These are phyloP conservation scores for Cryphonectria nitschkei DNA, from an alignment of 2,329 filamentous ascomycete species.

Conservation along the genomic window DNA sequence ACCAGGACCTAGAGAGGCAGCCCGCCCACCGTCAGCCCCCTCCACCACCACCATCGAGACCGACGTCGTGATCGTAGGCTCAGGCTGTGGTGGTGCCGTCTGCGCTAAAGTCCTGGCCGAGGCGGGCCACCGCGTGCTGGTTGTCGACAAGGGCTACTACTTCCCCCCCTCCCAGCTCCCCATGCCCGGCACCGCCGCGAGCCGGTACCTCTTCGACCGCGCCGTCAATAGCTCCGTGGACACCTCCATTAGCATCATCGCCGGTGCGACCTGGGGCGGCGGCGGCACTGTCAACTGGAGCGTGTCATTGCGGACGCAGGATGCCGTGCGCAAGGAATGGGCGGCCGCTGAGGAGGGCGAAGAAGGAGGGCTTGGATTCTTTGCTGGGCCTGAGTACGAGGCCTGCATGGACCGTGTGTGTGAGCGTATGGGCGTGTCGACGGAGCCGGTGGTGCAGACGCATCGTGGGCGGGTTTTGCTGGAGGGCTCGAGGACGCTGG, in stretches of 20 bases:
- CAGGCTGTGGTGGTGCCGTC: constrained; percentile 83
- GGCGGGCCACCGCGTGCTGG: constrained; percentile 73
- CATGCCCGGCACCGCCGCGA: constrained; percentile 65
- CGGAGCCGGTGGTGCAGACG: constrained; percentile 71
- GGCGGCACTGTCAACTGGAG: constrained; percentile 87
- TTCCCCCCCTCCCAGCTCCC: constrained; percentile 72
- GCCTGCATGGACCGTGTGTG: constrained; percentile 80
- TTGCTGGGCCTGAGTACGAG: constrained; percentile 75
- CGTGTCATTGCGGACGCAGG: constrained; percentile 66
- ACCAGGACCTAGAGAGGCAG: constrained; percentile 34
- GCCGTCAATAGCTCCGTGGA: constrained; percentile 60
- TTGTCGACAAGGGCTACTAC: constrained; percentile 80
- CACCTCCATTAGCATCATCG: constrained; percentile 60
- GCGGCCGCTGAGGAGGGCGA: constrained; percentile 46
- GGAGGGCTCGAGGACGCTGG: constrained; percentile 74
- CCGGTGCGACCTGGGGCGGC: constrained; percentile 76
- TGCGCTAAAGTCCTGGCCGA: constrained; percentile 80
- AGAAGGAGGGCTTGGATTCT: constrained; percentile 67
- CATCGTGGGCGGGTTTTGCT: constrained; percentile 72
- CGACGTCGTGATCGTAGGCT: constrained; percentile 85
- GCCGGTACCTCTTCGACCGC: constrained; percentile 69
- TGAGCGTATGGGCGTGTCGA: constrained; percentile 74
- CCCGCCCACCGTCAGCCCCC: constrained; percentile 51
- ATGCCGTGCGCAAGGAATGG: constrained; percentile 82
- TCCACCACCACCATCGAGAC: constrained; percentile 74